Base-by-base conservation (phyloP, 306 rosid species). In the Quercus parvula region DNA sequence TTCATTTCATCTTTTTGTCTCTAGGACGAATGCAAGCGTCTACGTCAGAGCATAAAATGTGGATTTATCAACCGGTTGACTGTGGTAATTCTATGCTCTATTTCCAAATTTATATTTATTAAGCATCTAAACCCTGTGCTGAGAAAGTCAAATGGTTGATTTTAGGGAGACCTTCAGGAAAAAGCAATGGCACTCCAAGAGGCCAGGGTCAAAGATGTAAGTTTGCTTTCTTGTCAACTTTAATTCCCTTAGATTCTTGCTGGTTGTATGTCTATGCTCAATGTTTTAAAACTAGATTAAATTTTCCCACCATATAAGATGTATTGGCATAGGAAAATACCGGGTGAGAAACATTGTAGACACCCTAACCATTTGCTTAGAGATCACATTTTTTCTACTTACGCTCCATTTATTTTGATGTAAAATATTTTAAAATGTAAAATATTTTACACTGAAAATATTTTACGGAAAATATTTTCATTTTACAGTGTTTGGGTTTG, bases 21-120 rank as follows among this genome's bases (percentile, higher is more conserved):
- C 57, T 56, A 96, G 99, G 99, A 96, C 74, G 99, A 96, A 83
- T 96, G 99, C 93, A 93, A 96, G 84, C 96, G 99, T 30, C 90
- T 96, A 27, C 96, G 99, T 24, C 99, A 96, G 86, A 96, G 99
- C 89, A 93, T 96, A 61, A 96, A 93, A 82, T 96, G 99, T 76
- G 99, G 99, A 59, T 90, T 96, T 75, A 91, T 96, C 80, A 91
- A 80, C 85, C 89, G 97, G 79, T 79, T 91, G 66, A 90, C 96
- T 71, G 97, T 96, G 97, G 99, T 96, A 93, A 83, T 54, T 77
- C 58, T 76, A 9, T 79, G 64, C 74, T 84, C 57, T 75, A 13
- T 79, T 51, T 71, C 63, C 59, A 76, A 20, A 71, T 56, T 44
- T 79, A 46, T 75, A 46, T 88, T 74, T 24, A 54, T 71, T 19